Evolutionary conservation across 306 rosid species (phyloP).

Genomic region (Quercus bicolor): DNA sequence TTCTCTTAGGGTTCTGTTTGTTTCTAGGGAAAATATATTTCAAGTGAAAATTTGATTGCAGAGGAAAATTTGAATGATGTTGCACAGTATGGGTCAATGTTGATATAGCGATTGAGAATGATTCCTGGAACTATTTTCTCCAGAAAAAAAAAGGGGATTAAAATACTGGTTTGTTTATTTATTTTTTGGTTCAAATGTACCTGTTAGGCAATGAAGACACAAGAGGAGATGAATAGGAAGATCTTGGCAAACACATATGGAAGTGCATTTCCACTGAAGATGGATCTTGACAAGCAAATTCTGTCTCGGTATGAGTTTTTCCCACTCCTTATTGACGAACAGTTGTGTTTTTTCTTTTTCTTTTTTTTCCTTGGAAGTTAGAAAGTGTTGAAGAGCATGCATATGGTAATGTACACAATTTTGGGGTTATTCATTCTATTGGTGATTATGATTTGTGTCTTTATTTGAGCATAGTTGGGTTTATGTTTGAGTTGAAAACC

Average conservation of each 20-base stretch:
- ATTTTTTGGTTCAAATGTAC: not conserved
- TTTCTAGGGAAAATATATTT: not conserved
- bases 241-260: slow-evolving; percentile 59
- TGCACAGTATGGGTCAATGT: too few species aligned
- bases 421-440: not conserved
- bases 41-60: too few species aligned
- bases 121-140: not conserved
- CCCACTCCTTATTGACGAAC: not conserved
- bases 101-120: not conserved
- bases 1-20: slow-evolving; percentile 25
- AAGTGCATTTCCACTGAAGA: slow-evolving; percentile 72
- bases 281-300: slow-evolving; percentile 74
- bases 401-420: not conserved
- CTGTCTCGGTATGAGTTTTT: slow-evolving; percentile 52
- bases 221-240: slow-evolving; percentile 60
- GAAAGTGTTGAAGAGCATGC: not conserved
- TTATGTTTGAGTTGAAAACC: not conserved
- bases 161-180: not conserved
- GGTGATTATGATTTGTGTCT: not conserved
- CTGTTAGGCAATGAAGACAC: slow-evolving; percentile 34
- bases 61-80: too few species aligned
- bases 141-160: not conserved
- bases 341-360: not conserved
- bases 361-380: not conserved
- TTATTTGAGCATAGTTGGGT: not conserved